phyloP scores from a whole-genome alignment of 2,329 filamentous ascomycete species.

The Diplocarpon rosae region DNA sequence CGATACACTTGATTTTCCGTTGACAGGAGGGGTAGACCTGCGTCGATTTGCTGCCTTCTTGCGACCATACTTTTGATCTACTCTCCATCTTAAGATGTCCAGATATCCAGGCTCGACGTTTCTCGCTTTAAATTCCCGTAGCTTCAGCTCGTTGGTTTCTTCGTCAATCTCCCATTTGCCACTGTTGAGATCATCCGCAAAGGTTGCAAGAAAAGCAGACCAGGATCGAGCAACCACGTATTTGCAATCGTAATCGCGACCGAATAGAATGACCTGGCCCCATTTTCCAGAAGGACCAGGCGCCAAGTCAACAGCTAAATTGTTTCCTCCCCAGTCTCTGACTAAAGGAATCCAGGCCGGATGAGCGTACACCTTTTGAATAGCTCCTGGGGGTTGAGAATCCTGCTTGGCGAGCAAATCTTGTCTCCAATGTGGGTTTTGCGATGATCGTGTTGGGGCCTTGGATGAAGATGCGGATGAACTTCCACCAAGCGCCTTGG shows the following conservation, averaged over 20 bases:
- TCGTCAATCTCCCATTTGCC: constrained; percentile 91
- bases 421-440: constrained; percentile 63
- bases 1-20: constrained; percentile 30
- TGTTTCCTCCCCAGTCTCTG: constrained; percentile 98
- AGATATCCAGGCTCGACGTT: constrained; percentile 89
- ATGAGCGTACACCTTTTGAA: constrained; percentile 90
- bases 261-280: constrained; percentile 95
- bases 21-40: constrained; percentile 35
- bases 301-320: constrained; percentile 84
- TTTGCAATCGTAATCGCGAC: constrained; percentile 96
- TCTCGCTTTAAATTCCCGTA: constrained; percentile 80
- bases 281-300: constrained; percentile 83
- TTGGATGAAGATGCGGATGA: constrained; percentile 60
- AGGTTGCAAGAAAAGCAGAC: constrained; percentile 71
- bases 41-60: constrained; percentile 33
- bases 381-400: constrained; percentile 72
- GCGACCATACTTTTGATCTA: constrained; percentile 85
- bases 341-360: constrained; percentile 92
- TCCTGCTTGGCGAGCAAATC: constrained; percentile 77
- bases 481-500: constrained; percentile 60
- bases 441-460: constrained; percentile 41
- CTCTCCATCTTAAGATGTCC: constrained; percentile 88
- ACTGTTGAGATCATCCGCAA: constrained; percentile 84
- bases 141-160: constrained; percentile 79
- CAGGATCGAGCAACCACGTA: constrained; percentile 92